Base-by-base conservation (phyloP, 2,329 filamentous ascomycete species). In the Leptographium radiaticola region DNA sequence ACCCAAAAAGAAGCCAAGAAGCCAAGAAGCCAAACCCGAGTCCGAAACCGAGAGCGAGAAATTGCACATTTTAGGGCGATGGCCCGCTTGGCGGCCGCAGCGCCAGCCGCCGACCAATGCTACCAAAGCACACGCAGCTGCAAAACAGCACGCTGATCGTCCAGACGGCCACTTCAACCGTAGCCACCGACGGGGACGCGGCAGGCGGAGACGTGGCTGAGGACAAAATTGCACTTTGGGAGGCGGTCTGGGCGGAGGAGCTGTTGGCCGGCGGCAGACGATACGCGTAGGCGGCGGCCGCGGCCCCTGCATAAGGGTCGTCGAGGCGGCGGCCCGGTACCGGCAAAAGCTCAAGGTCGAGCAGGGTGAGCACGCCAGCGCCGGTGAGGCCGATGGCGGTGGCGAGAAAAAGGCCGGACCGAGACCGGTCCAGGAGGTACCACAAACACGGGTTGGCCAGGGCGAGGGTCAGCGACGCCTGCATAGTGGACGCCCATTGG, bases 61-160 rank as follows among this genome's bases (percentile, higher is more conserved):
- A 25, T 25, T 5, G 5, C n/a, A 25, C 25, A 25, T 25, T 25
- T 25, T 25, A 25, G 25, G 25, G 25, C 25, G 25, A 5, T 25
- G 25, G 25, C 25, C 25, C 25, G 25, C 25, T 25, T 25, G 25
- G 25, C 25, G 25, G 2, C 25, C 25, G 25, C 25, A 25, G 5
- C 25, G 84, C 83, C 59, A 97, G 70, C 57, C 87, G 77, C 58
- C 93, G 76, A 13, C 93, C 93, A 64, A 98, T 89, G 65, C 95
- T 97, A 12, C 93, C 93, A 73, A 98, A 96, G 69, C 90, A 96
- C 11, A 97, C 81, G 61, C 88, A 89, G 63, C 88, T 94, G 69
- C 93, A 96, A 66, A 96, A 98, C 51, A 98, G 70, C 31, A 97
- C 89, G 64, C 89, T 95, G 30, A 91, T 76, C 63, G 95, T 85